A percentile compares a stretch with the other conserved stretches of the same genome.
Evolutionary conservation across 257 asterid species (phyloP).

Genomic region (Capsicum pubescens): DNA sequence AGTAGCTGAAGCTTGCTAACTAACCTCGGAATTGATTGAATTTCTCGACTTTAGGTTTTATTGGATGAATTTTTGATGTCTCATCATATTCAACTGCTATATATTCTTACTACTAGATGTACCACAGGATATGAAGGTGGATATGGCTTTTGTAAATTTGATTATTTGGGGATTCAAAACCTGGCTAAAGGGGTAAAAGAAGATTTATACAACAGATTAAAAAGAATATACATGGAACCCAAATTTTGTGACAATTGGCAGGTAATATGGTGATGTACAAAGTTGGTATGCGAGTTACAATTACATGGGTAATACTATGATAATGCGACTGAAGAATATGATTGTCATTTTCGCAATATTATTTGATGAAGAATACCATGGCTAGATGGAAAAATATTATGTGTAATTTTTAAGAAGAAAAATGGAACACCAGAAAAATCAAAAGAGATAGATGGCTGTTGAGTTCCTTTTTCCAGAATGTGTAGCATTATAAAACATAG

Average conservation of each 20-base stretch:
- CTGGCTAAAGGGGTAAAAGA: not conserved
- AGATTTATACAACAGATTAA: not conserved
- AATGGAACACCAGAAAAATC: not conserved
- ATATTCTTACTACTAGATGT: conserved; percentile 10
- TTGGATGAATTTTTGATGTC: not conserved
- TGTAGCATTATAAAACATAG: not conserved
- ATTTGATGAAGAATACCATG: not conserved
- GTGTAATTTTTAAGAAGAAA: not conserved
- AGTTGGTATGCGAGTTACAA: not conserved
- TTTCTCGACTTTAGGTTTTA: not conserved
- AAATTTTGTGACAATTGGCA: not conserved
- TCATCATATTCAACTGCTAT: not conserved
- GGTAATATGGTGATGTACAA: not conserved
- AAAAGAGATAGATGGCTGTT: not conserved
- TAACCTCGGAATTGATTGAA: not conserved
- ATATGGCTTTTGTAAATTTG: conserved; percentile 14
- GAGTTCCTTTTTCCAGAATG: not conserved
- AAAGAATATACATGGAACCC: not conserved
- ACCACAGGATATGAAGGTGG: not conserved
- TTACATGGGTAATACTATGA: conserved; percentile 8
- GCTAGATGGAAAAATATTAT: not conserved
- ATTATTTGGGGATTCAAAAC: conserved; percentile 20
- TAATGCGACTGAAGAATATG: conserved; percentile 1
- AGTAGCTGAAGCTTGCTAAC: not conserved
- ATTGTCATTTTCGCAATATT: not conserved